phyloP scores from a whole-genome alignment of 495 filamentous ascomycete species.

The Aspergillus affinis region DNA sequence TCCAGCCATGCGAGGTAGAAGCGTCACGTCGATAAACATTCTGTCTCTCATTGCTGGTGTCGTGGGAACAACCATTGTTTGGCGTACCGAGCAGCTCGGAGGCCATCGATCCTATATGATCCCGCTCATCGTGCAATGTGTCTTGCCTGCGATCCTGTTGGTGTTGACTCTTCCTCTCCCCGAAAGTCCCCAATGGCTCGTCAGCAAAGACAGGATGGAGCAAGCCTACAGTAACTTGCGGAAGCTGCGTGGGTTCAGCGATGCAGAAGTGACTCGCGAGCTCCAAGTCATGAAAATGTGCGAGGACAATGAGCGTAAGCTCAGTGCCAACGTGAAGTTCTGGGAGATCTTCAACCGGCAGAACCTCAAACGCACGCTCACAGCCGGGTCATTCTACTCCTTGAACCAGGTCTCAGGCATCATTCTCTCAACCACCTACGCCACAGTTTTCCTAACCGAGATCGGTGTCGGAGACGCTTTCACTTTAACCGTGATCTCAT shows the following conservation, averaged over 20 bases:
- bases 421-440: conserved; percentile 42
- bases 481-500: conserved; percentile 37
- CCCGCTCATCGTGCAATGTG: conserved; percentile 37
- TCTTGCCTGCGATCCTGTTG: conserved; percentile 29
- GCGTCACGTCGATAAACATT: conserved; percentile 39
- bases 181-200: conserved; percentile 65
- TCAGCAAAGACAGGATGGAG: conserved; percentile 48
- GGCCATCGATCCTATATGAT: conserved; percentile 32
- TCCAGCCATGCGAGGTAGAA: conserved; percentile 35
- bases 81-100: conserved; percentile 25
- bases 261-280: conserved; percentile 31
- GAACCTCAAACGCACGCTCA: conserved; percentile 36
- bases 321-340: conserved; percentile 20
- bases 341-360: conserved; percentile 39
- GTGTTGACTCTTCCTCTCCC: conserved; percentile 40
- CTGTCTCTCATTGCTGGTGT: conserved; percentile 37
- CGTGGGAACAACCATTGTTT: conserved; percentile 33
- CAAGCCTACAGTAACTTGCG: conserved; percentile 33
- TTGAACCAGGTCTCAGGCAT: conserved; percentile 41
- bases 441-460: conserved; percentile 37
- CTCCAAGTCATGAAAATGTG: conserved; percentile 24
- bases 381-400: conserved; percentile 39
- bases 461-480: conserved; percentile 33
- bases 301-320: conserved; percentile 8
- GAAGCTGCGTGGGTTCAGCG: conserved; percentile 36